Conservation (phyloP, 768 basidiomycete genomes). For the Boletales sp. region DNA sequence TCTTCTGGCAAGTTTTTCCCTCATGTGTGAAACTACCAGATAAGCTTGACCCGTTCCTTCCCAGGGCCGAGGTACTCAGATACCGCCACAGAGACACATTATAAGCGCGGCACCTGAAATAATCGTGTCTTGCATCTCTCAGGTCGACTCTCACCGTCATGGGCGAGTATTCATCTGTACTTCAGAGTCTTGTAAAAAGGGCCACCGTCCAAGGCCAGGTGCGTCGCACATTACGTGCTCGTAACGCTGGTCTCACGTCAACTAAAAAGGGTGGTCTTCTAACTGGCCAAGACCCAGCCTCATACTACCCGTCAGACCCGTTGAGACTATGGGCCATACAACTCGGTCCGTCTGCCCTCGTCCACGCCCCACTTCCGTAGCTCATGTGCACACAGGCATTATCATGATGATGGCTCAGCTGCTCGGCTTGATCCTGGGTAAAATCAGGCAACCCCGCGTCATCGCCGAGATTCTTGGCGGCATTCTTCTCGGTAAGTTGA, state of each 20-base stretch:
- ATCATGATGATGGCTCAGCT: slow-evolving; percentile 85
- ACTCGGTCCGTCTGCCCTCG: slow-evolving; percentile 45
- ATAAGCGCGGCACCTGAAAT: too few relatives aligned
- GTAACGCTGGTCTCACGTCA: neutral
- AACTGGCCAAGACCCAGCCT: slow-evolving; percentile 67
- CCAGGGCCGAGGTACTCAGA: too few relatives aligned
- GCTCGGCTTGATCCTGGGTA: slow-evolving; percentile 59
- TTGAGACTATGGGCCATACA: slow-evolving; percentile 76
- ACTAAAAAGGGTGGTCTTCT: slow-evolving; percentile 65
- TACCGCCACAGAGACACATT: neutral
- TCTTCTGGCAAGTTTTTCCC: too few relatives aligned
- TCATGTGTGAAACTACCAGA: too few relatives aligned
- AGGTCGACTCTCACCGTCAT: slow-evolving; percentile 9
- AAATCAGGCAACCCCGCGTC: slow-evolving; percentile 85
- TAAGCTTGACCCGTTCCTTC: too few relatives aligned
- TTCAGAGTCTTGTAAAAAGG: slow-evolving; percentile 14
- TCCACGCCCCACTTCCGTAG: too few relatives aligned
- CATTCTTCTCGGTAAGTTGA: slow-evolving; percentile 63
- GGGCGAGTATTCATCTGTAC: slow-evolving; percentile 48
- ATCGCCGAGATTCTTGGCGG: slow-evolving; percentile 93
- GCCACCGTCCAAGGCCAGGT: slow-evolving; percentile 29
- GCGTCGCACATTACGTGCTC: slow-evolving; percentile 1
- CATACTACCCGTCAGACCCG: slow-evolving; percentile 63
- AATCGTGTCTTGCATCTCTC: too few relatives aligned
- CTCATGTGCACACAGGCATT: slow-evolving; percentile 37